Evolutionary conservation across 208 protist genomes (phyloP).

Genomic region (Wallacemonas sp.): DNA sequence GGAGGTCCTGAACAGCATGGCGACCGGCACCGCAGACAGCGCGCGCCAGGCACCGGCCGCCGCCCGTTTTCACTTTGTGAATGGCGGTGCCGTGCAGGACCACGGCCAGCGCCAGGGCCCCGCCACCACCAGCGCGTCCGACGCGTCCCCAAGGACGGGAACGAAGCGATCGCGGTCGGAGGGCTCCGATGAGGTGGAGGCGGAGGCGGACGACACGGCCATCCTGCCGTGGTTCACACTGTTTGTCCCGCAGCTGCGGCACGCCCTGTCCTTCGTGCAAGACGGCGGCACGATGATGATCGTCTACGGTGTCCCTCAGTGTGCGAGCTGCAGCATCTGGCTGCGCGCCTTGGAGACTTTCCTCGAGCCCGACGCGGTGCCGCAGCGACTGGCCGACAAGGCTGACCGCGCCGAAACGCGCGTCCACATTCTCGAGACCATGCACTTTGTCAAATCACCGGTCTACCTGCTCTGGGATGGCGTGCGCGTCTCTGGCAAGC

Average conservation of each 20-base stretch:
- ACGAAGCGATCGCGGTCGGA: not conserved
- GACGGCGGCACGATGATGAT: slow-evolving; percentile 67
- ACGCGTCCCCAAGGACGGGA: not conserved
- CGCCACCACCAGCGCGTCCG: not conserved
- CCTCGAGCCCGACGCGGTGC: not conserved
- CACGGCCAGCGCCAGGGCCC: slow-evolving; percentile 58
- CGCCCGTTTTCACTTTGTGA: slow-evolving; percentile 84
- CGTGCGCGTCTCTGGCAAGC: slow-evolving; percentile 6
- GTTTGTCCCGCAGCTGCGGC: slow-evolving; percentile 69
- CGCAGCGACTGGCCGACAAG: too few relatives aligned
- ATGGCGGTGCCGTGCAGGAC: slow-evolving; percentile 80
- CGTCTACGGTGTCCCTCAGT: slow-evolving; percentile 73
- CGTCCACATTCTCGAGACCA: slow-evolving; percentile 58
- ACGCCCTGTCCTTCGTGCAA: slow-evolving; percentile 46
- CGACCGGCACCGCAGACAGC: not conserved
- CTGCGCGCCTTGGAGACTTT: slow-evolving; percentile 43
- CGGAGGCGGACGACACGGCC: not conserved
- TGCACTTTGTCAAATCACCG: slow-evolving; percentile 70
- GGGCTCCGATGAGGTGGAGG: not conserved
- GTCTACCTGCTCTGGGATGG: slow-evolving; percentile 61
- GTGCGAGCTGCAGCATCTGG: slow-evolving; percentile 71
- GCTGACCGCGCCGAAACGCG: not conserved
- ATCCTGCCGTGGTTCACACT: slow-evolving; percentile 79
- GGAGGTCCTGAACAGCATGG: slow-evolving; percentile 13
- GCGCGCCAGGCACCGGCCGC: too few relatives aligned